Conservation (phyloP, 1,284 basidiomycete species). For the Veloboletus limbatus region DNA sequence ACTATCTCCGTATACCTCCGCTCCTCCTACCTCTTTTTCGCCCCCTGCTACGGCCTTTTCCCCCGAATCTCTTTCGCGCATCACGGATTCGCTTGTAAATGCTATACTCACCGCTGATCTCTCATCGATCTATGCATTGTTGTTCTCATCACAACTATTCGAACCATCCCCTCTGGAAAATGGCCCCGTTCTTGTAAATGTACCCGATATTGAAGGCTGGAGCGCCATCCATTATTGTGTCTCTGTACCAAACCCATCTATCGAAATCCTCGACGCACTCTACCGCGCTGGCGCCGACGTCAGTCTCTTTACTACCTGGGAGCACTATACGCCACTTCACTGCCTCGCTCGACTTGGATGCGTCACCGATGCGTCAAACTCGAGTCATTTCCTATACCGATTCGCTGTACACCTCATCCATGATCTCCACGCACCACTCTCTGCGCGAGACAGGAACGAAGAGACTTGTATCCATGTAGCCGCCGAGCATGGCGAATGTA, state of each 20-base stretch:
- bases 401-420: slow-evolving; percentile 64
- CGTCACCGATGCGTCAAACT: slow-evolving; percentile 37
- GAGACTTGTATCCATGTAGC: slow-evolving; percentile 95
- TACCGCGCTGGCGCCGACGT: slow-evolving; percentile 73
- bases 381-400: slow-evolving; percentile 44
- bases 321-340: slow-evolving; percentile 67
- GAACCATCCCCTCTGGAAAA: slow-evolving; percentile 42
- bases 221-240: slow-evolving; percentile 68
- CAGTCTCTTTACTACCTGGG: slow-evolving; percentile 61
- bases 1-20: slow-evolving; percentile 28
- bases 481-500: slow-evolving; percentile 80
- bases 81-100: slow-evolving; percentile 51
- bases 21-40: slow-evolving; percentile 9
- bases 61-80: slow-evolving; percentile 35
- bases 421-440: slow-evolving; percentile 63
- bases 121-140: slow-evolving; percentile 48
- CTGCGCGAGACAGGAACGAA: slow-evolving; percentile 73
- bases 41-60: slow-evolving; percentile 34
- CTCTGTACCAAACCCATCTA: slow-evolving; percentile 51
- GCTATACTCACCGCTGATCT: slow-evolving; percentile 49
- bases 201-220: slow-evolving; percentile 64
- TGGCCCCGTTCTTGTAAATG: slow-evolving; percentile 54
- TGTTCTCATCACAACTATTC: slow-evolving; percentile 50
- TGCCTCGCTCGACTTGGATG: slow-evolving; percentile 58
- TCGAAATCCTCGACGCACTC: slow-evolving; percentile 60